Base-by-base conservation (phyloP, 2,329 filamentous ascomycete species). In the Penicillium capsulatum region DNA sequence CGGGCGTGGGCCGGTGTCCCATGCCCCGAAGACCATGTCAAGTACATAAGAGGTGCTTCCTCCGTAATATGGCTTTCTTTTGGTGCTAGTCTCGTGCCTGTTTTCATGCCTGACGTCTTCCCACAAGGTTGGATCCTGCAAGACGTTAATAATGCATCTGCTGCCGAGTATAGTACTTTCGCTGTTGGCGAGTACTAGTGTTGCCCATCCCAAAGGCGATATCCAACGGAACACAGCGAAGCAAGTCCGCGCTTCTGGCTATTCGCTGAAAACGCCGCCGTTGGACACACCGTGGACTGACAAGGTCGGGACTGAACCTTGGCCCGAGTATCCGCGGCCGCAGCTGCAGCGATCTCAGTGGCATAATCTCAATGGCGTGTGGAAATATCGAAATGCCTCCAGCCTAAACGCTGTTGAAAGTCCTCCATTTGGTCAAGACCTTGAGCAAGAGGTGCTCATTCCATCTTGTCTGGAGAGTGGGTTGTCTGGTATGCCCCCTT, bases 401-500 rank as follows among this genome's bases (percentile, higher is more conserved):
- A 55, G 57, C 22, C 50, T 66, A 4, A 55, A 62, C 26, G 70
- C 66, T 4, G 50, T 70, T 15, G 50, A 65, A 3, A 57, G 42
- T 14, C 74, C 72, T 1, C 72, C 74, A 0, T 70, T 71, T 41
- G 66, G 65, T 1, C 58, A 70, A 40, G 57, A 54, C 2, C 59
- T 75, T 5, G 57, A 58, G 4, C 55, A 66, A 3, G 61, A 73
- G 16, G 72, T 77, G 1, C 51, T 77, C 14, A 64, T 77, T 4
- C 74, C 74, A 0, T 77, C 73, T 6, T 77, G 74, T 47, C 56
- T 77, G 7, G 74, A 77, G 51, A 76, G 73, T 52, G 74, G 67
- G 2, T 54, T 77, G 11, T 76, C 72, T 26, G 73, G 73, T 66
- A 42, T 14, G 42, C 13, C 17, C 2, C 11, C 14, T 30, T 6